phyloP scores from a whole-genome alignment of 2,329 filamentous ascomycete species.

The Colletotrichum sojae region DNA sequence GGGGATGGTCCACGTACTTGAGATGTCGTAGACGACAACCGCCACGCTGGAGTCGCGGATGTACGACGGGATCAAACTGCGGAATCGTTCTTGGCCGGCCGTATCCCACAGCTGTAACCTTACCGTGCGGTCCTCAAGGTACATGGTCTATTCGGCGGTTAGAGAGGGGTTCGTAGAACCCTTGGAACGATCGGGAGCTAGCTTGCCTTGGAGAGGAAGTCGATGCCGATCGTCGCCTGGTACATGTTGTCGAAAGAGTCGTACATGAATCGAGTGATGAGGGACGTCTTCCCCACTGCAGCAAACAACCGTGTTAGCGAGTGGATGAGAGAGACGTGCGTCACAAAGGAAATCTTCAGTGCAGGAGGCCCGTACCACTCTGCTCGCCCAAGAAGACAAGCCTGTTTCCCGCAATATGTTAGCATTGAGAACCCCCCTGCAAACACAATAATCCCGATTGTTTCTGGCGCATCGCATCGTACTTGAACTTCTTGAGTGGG shows the following conservation, averaged over 20 bases:
- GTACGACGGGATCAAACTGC: slow-evolving; percentile 96
- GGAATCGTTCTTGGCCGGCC: slow-evolving; percentile 96
- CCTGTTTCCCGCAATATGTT: slow-evolving; percentile 62
- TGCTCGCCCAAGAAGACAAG: slow-evolving; percentile 98
- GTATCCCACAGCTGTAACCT: slow-evolving; percentile 99
- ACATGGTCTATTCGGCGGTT: slow-evolving; percentile 82
- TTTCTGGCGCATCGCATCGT: slow-evolving; percentile 45
- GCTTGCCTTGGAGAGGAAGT: slow-evolving; percentile 95
- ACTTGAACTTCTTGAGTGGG: slow-evolving; percentile 99
- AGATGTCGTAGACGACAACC: slow-evolving; percentile 99
- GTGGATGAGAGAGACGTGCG: background rate
- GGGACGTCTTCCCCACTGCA: slow-evolving; percentile 95
- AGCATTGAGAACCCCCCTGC: slow-evolving; percentile 37
- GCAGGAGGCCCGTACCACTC: slow-evolving; percentile 79
- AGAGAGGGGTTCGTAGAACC: background rate
- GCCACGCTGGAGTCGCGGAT: slow-evolving; percentile 98
- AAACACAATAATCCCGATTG: background rate
- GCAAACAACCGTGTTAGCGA: slow-evolving; percentile 20
- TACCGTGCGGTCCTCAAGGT: slow-evolving; percentile 97
- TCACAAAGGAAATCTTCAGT: slow-evolving; percentile 33
- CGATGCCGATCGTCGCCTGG: slow-evolving; percentile 98
- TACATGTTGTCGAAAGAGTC: slow-evolving; percentile 99
- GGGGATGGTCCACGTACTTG: slow-evolving; percentile 67
- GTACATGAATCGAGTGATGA: slow-evolving; percentile 99
- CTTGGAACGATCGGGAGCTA: slow-evolving; percentile 44